These are phyloP conservation scores for Taiozyma onychis DNA, from an alignment of 1,139 yeast genomes.

Conservation along the genomic window DNA sequence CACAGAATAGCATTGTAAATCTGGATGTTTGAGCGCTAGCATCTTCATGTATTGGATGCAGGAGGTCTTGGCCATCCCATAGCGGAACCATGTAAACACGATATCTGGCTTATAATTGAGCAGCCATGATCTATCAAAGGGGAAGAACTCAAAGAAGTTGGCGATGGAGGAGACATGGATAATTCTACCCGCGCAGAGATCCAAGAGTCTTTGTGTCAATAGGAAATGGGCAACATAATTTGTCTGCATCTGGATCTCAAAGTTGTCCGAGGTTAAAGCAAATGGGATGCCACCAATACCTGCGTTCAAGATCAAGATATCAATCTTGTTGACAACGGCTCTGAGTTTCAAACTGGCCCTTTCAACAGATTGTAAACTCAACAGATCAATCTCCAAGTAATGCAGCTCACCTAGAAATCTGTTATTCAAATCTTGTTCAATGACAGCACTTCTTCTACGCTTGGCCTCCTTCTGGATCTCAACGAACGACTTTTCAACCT, in stretches of 20 bases:
- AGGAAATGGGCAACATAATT: constrained; percentile 75
- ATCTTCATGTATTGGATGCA: constrained; percentile 71
- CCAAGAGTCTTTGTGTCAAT: constrained; percentile 53
- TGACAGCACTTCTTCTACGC: constrained; percentile 25
- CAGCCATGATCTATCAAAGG: constrained; percentile 44
- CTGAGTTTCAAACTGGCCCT: constrained; percentile 47
- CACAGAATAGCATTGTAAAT: constrained; percentile 57
- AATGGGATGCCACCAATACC: constrained; percentile 78
- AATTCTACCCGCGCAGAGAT: constrained; percentile 48
- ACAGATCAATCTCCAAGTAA: constrained; percentile 57
- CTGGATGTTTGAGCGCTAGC: constrained; percentile 62
- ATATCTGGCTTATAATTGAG: constrained; percentile 60
- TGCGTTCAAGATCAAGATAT: constrained; percentile 71
- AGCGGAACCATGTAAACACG: constrained; percentile 72
- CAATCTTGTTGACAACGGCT: constrained; percentile 45
- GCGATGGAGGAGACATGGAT: constrained; percentile 67
- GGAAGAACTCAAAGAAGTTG: constrained; percentile 48
- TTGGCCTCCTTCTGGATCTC: constrained; percentile 51
- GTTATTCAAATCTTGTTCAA: constrained; percentile 12
- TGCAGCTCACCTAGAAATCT: constrained; percentile 51
- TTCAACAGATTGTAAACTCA: constrained; percentile 52
- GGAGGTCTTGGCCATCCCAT: constrained; percentile 75
- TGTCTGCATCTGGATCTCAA: constrained; percentile 77
- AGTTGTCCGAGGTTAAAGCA: constrained; percentile 58
- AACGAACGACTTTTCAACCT: constrained; percentile 50